phyloP scores from a whole-genome alignment of 2,329 filamentous ascomycete species.

The Colletotrichum cordylinicola region DNA sequence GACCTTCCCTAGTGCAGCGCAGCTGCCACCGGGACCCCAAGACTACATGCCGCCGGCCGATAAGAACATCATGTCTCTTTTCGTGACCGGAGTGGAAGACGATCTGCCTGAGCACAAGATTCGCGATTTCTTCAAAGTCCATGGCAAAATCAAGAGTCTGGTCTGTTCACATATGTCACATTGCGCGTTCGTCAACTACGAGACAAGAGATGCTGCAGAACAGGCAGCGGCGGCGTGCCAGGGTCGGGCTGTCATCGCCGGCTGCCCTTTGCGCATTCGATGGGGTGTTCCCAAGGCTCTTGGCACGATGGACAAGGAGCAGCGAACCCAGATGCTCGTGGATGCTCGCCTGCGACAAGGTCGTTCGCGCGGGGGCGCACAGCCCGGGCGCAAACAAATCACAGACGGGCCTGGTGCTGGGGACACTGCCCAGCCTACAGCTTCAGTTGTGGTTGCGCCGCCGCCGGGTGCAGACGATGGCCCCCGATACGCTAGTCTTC shows the following conservation, averaged over 20 bases:
- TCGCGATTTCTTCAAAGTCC: slow-evolving; percentile 86
- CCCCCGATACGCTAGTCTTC: slow-evolving; percentile 80
- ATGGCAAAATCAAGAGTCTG: slow-evolving; percentile 89
- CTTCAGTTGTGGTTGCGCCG: slow-evolving; percentile 70
- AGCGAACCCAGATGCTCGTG: slow-evolving; percentile 79
- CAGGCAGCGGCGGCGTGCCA: slow-evolving; percentile 84
- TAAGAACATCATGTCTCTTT: slow-evolving; percentile 87
- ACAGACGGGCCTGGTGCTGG: not conserved
- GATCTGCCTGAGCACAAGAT: slow-evolving; percentile 93
- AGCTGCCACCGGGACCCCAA: slow-evolving; percentile 79
- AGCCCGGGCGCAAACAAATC: slow-evolving; percentile 16
- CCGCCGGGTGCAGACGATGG: slow-evolving; percentile 76
- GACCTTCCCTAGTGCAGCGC: slow-evolving; percentile 72
- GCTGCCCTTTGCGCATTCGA: slow-evolving; percentile 86
- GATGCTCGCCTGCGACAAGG: slow-evolving; percentile 64
- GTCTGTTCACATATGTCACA: slow-evolving; percentile 97
- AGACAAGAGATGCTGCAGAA: slow-evolving; percentile 84
- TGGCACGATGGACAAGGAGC: slow-evolving; percentile 88
- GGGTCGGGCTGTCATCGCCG: slow-evolving; percentile 87
- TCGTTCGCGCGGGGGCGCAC: slow-evolving; percentile 27
- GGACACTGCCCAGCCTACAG: not conserved
- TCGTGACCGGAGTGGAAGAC: slow-evolving; percentile 94
- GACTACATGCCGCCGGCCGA: slow-evolving; percentile 89
- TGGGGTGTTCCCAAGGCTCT: slow-evolving; percentile 95
- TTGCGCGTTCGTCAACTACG: slow-evolving; percentile 95